A percentile compares a stretch with the other conserved stretches of the same genome.
phyloP scores from a whole-genome alignment of 2,329 filamentous ascomycete species.

The Penicillium sp. region DNA sequence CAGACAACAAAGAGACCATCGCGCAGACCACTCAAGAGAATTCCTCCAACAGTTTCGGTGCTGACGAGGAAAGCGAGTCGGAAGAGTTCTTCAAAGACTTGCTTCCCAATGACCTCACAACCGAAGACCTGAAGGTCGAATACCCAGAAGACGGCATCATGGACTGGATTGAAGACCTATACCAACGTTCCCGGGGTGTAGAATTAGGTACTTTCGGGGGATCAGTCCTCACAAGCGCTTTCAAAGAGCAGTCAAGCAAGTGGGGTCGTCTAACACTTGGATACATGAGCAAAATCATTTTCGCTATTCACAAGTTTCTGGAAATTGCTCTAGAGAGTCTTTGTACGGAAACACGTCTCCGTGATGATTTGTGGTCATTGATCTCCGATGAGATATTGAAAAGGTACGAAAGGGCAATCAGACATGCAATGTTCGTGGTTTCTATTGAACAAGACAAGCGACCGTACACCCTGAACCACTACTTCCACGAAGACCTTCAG shows the following conservation, averaged over 20 bases:
- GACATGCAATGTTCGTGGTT: slow-evolving; percentile 51
- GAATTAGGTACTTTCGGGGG: slow-evolving; percentile 51
- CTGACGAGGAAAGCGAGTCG: neutral
- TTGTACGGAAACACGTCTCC: slow-evolving; percentile 45
- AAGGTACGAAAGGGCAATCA: slow-evolving; percentile 47
- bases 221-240: slow-evolving; percentile 31
- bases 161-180: slow-evolving; percentile 42
- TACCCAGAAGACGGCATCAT: slow-evolving; percentile 34
- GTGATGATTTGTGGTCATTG: slow-evolving; percentile 37
- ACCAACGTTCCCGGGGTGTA: slow-evolving; percentile 48
- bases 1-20: neutral
- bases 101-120: neutral
- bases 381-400: slow-evolving; percentile 45
- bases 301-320: slow-evolving; percentile 53
- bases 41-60: neutral
- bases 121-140: neutral
- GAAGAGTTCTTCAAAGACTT: neutral
- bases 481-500: slow-evolving; percentile 38
- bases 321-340: slow-evolving; percentile 36
- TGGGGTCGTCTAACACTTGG: slow-evolving; percentile 49
- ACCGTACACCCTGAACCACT: slow-evolving; percentile 49
- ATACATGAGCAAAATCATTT: slow-evolving; percentile 51
- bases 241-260: slow-evolving; percentile 53
- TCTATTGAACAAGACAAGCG: slow-evolving; percentile 46
- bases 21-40: neutral